Base-by-base conservation (phyloP, 768 basidiomycete genomes). In the Leccinum barrowsii region DNA sequence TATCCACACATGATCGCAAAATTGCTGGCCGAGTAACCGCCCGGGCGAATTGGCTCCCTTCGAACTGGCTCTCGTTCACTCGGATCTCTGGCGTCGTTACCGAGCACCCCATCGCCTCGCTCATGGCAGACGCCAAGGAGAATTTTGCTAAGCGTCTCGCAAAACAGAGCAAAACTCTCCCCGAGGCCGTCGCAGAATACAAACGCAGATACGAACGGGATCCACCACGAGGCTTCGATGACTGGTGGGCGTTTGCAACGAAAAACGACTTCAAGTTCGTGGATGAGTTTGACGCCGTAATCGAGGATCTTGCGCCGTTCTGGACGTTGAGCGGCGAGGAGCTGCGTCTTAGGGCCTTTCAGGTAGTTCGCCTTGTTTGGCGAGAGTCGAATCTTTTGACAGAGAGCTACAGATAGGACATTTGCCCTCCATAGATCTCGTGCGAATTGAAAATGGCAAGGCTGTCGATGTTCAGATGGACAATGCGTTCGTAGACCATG, bases 161-260 rank as follows among this genome's bases (percentile, higher is more conserved):
- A 2, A 77, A 78, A 52, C 97, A 98, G 76, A 94, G 91, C 72
- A 84, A 81, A 65, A 89, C 91, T 1, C 78, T 98, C 35, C 76
- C 77, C 42, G 83, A 84, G 26, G 96, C 96, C 1, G 91, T 92
- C 0, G 72, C 73, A 8, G 93, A 96, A 71, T 99, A 99, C 74
- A 83, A 77, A 63, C 75, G 81, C 56, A 80, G 94, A 58, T 94
- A 96, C 72, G 77, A 77, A 10, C 82, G 90, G 37, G 75, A 84
- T 35, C 97, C 97, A 5, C 96, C 97, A 0, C 83, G 81, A 46
- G 96, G 94, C 1, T 99, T 98, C 62, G 95, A 94, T 68, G 75
- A 81, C 28, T 98, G 96, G 96, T 96, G 86, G 83, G 69, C 73
- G 48, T 98, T 93, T 72, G 90, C 87, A 13, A 75, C 81, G 70